A percentile compares a stretch with the other conserved stretches of the same genome.
Conservation (phyloP, 2,329 filamentous ascomycete species). For the Neopestalotiopsis sp. region DNA sequence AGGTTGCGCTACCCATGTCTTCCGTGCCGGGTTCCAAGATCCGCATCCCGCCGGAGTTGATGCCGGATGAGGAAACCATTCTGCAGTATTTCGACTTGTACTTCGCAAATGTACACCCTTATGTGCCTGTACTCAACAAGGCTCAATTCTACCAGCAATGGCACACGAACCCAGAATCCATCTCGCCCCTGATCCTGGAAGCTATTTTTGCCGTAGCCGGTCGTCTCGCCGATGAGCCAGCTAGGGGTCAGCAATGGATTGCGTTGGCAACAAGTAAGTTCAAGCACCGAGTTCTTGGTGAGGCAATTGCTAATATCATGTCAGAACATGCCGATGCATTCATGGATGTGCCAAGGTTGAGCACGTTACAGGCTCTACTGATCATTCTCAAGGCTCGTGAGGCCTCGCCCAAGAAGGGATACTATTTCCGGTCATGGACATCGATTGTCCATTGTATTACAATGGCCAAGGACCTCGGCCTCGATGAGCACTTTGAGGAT, state of each 20-base stretch:
- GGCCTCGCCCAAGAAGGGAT: constrained; percentile 89
- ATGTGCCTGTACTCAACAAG: constrained; percentile 88
- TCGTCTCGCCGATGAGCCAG: constrained; percentile 80
- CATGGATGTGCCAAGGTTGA: constrained; percentile 88
- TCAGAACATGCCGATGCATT: constrained; percentile 89
- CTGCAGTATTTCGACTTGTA: constrained; percentile 89
- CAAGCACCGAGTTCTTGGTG: neutral
- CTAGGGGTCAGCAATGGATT: constrained; percentile 90
- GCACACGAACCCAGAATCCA: constrained; percentile 79
- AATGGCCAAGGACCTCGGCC: constrained; percentile 89
- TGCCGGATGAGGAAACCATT: constrained; percentile 85
- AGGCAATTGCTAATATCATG: constrained; percentile 31
- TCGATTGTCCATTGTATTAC: constrained; percentile 88
- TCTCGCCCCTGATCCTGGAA: constrained; percentile 88
- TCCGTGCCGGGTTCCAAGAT: constrained; percentile 76
- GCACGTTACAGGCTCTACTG: constrained; percentile 88
- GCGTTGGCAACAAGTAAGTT: constrained; percentile 80
- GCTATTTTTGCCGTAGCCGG: constrained; percentile 91
- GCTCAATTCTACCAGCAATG: constrained; percentile 86
- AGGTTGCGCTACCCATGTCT: constrained; percentile 72
- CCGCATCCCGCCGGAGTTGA: constrained; percentile 88
- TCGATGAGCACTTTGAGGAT: constrained; percentile 84
- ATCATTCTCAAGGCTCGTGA: constrained; percentile 91
- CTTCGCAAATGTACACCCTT: constrained; percentile 89
- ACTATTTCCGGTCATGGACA: constrained; percentile 98